Percentiles rank a stretch among this genome's conserved stretches.
Conservation (phyloP, 148 eudicot species). For the Silene latifolia region DNA sequence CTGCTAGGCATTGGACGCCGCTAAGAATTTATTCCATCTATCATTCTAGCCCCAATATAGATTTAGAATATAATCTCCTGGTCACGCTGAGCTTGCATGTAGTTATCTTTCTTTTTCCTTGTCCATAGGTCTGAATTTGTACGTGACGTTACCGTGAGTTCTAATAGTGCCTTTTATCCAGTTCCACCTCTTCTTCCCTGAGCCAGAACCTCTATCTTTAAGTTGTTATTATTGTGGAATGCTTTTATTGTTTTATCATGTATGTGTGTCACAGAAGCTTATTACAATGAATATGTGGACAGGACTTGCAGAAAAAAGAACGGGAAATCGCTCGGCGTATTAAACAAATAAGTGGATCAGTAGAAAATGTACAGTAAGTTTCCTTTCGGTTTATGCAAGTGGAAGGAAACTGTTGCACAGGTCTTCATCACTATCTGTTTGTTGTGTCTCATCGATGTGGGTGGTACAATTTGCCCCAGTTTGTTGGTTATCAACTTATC, state of each 20-base stretch:
- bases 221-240: neutral
- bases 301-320: constrained; percentile 51
- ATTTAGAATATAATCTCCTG: neutral
- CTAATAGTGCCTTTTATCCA: neutral
- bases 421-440: constrained; percentile 8
- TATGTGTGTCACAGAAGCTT: neutral
- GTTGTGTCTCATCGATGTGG: neutral
- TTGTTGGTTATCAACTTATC: neutral
- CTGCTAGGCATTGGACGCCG: neutral
- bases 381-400: neutral
- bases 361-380: constrained; percentile 61
- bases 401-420: neutral
- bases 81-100: neutral
- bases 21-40: neutral
- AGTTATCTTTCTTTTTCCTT: neutral
- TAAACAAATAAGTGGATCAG: constrained; percentile 51
- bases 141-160: neutral
- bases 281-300: constrained; percentile 20
- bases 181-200: neutral
- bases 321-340: constrained; percentile 51
- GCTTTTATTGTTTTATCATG: neutral
- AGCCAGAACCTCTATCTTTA: neutral
- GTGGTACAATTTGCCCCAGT: neutral
- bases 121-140: neutral
- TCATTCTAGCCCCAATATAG: neutral